Conservation (phyloP, 495 filamentous ascomycete genomes). For the Opeltia flavorubescens region DNA sequence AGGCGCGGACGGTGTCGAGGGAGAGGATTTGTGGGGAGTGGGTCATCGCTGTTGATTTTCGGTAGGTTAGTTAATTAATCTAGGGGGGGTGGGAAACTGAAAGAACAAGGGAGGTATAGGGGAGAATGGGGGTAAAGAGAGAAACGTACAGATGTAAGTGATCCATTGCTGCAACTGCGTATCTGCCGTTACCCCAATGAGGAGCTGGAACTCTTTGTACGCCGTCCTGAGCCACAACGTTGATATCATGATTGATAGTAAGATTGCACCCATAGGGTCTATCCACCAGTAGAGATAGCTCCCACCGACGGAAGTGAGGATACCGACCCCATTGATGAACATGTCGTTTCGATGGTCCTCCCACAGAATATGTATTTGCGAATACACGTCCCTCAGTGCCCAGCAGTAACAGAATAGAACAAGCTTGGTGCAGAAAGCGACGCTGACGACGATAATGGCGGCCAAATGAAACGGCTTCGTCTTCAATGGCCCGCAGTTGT, state of each 20-base stretch:
- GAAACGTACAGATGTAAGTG: slow-evolving; percentile 70
- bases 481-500: slow-evolving; percentile 13
- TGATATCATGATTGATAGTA: slow-evolving; percentile 64
- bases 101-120: neutral
- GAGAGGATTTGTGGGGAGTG: slow-evolving; percentile 67
- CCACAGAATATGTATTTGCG: slow-evolving; percentile 87
- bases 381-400: slow-evolving; percentile 75
- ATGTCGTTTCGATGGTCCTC: slow-evolving; percentile 81
- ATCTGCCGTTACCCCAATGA: slow-evolving; percentile 78
- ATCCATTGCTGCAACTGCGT: slow-evolving; percentile 83
- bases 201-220: slow-evolving; percentile 75
- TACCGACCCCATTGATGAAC: slow-evolving; percentile 81
- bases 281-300: slow-evolving; percentile 87
- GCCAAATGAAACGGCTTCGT: slow-evolving; percentile 61
- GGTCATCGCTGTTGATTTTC: slow-evolving; percentile 48
- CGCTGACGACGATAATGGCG: slow-evolving; percentile 72
- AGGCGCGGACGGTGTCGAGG: slow-evolving; percentile 90
- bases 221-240: slow-evolving; percentile 72
- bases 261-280: slow-evolving; percentile 81
- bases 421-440: slow-evolving; percentile 77
- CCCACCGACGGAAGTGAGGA: slow-evolving; percentile 77
- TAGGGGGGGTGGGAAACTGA: neutral
- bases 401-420: slow-evolving; percentile 83
- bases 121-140: neutral
- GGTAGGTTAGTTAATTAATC: too few species aligned